phyloP scores from a whole-genome alignment of 1,284 basidiomycete genomes.

The Mycena sp. region DNA sequence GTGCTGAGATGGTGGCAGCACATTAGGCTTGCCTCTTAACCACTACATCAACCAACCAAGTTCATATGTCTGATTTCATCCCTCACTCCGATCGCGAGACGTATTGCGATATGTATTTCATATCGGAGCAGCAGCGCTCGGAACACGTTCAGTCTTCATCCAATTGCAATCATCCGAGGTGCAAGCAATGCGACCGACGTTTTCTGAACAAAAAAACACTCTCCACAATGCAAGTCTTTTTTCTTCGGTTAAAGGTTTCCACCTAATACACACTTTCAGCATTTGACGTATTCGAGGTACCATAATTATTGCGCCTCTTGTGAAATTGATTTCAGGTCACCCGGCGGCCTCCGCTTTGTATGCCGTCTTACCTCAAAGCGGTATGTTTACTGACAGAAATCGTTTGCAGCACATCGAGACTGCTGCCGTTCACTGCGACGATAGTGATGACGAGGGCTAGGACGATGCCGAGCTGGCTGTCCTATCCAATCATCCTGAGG shows the following conservation, averaged over 20 bases:
- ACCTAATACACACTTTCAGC: conserved; percentile 23
- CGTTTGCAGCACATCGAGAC: conserved; percentile 24
- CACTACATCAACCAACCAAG: background rate
- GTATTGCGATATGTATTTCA: conserved; percentile 37
- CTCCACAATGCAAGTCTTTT: conserved; percentile 26
- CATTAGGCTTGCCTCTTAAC: too few species aligned
- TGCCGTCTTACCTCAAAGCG: conserved; percentile 2
- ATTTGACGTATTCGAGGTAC: conserved; percentile 27
- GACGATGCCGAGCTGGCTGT: background rate
- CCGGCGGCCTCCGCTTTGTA: conserved; percentile 29
- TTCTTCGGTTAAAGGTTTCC: too few species aligned
- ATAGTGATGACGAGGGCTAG: conserved; percentile 20
- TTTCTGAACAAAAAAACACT: conserved; percentile 29
- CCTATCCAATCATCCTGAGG: background rate
- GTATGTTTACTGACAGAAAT: too few species aligned
- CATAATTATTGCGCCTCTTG: conserved; percentile 33
- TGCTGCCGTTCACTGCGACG: conserved; percentile 27
- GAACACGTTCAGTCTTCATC: conserved; percentile 27
- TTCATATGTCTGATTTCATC: background rate
- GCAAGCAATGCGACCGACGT: conserved; percentile 30
- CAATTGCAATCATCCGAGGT: conserved; percentile 26
- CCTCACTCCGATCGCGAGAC: conserved; percentile 9
- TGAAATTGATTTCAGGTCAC: conserved; percentile 31
- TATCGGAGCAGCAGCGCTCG: conserved; percentile 15
- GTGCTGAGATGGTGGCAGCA: too few species aligned